Evolutionary conservation across 495 filamentous ascomycete genomes (phyloP), one percentile per base, ranked within the genome.

Genomic region (Penicillium riverlandense): DNA sequence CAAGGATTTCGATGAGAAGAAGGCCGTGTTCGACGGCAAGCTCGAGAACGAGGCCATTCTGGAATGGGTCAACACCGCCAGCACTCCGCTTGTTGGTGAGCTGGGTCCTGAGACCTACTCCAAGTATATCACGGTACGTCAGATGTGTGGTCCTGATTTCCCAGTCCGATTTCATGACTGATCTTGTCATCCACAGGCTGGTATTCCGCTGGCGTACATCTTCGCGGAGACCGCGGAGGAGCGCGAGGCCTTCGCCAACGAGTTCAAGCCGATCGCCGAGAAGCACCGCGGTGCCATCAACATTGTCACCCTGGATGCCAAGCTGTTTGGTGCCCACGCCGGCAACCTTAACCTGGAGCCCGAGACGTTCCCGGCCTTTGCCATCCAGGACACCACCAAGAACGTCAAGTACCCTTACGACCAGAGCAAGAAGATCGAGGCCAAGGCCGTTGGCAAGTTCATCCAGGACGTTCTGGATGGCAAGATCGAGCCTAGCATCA

Each of bases 1-100:
- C 84, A 99, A 99, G 78, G 75, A 85, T 33, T 99, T 97, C 52
- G 92, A 99, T 59, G 92, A 96, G 75, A 91, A 91, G 74, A 96
- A 95, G 77, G 75, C 78, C 48, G 72, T 82, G 41, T 97, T 84
- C 72, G 71, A 80, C 14, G 88, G 86, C 52, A 80, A 85, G 58
- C 86, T 96, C 58, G 82, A 84, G 12, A 74, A 72, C 50, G 83
- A 87, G 49, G 75, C 78, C 35, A 86, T 99, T 55, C 79, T 82
- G 50, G 73, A 77, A 50, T 99, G 94, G 72, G 79, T 84, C 55
- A 94, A 88, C 69, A 81, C 79, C 29, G 75, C 90, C 36, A 84
- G 92, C 50, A 94, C 85, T 44, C 92, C 92, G 37, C 74, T 97
- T 54, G 84, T 99, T 58, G 92, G 92, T 45, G 94, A 99, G 69